phyloP scores from a whole-genome alignment of 2,329 filamentous ascomycete genomes.

The Aspergillus oerlinghausenensis region DNA sequence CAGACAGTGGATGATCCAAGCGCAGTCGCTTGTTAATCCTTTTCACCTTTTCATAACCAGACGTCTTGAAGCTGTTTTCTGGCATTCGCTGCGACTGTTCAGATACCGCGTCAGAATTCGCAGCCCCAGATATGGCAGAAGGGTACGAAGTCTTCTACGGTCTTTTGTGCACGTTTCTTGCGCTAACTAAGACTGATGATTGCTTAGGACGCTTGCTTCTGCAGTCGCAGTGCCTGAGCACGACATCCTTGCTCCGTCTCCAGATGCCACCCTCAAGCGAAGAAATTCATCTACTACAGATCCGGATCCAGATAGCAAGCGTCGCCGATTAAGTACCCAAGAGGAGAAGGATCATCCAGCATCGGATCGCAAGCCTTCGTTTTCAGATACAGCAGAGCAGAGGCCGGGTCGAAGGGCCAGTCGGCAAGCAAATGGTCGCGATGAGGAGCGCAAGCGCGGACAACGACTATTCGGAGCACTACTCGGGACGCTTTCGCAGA shows the following conservation, averaged over 20 bases:
- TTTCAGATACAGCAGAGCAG: conserved; percentile 16
- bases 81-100: neutral
- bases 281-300: conserved; percentile 52
- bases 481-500: conserved; percentile 72
- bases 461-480: conserved; percentile 81
- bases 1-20: neutral
- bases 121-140: conserved; percentile 18
- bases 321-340: conserved; percentile 45
- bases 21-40: neutral
- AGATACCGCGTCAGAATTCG: neutral
- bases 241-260: conserved; percentile 22
- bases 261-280: conserved; percentile 43
- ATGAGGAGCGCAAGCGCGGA: conserved; percentile 79
- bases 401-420: conserved; percentile 15
- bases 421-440: conserved; percentile 38
- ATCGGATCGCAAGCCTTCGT: conserved; percentile 21
- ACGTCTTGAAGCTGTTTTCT: neutral
- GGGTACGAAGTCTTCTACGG: conserved; percentile 13
- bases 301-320: conserved; percentile 45
- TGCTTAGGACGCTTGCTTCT: conserved; percentile 43
- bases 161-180: conserved; percentile 3
- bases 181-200: neutral
- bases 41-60: neutral
- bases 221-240: conserved; percentile 51
- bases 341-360: conserved; percentile 18